A percentile compares a stretch with the other conserved stretches of the same genome.
phyloP scores from a whole-genome alignment of 371 early-diverging fungal genomes.

The Mortierella sp. region DNA sequence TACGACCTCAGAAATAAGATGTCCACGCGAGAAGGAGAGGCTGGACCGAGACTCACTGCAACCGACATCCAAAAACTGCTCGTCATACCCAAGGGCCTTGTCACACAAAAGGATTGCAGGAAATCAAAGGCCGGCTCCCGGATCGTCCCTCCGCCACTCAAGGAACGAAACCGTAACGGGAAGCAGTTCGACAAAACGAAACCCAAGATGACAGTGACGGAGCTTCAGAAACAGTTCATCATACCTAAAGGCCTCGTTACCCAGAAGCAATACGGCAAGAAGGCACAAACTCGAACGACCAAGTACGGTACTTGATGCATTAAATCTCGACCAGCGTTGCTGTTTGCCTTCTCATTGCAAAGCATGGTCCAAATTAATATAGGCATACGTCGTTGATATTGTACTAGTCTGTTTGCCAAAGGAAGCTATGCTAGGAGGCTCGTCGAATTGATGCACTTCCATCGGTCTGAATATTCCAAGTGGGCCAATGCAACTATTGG shows the following conservation, averaged over 20 bases:
- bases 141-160: neutral
- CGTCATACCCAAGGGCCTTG: neutral
- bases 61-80: neutral
- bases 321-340: neutral
- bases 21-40: neutral
- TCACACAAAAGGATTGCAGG: neutral
- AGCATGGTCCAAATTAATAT: neutral
- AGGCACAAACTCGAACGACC: neutral
- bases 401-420: constrained; percentile 11
- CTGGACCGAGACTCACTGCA: neutral
- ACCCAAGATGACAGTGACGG: constrained; percentile 1
- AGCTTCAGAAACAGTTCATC: constrained; percentile 2
- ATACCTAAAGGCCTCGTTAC: neutral
- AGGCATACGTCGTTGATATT: neutral
- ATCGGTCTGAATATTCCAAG: constrained; percentile 42
- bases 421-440: constrained; percentile 49
- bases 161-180: neutral
- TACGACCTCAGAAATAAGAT: no score
- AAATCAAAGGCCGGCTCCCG: neutral
- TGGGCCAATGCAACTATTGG: constrained; percentile 47
- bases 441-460: constrained; percentile 29
- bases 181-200: neutral
- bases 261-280: neutral
- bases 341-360: neutral
- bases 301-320: neutral